These are phyloP conservation scores for Aspergillus sp. DNA, from an alignment of 2,329 filamentous ascomycete genomes.

Conservation along the genomic window DNA sequence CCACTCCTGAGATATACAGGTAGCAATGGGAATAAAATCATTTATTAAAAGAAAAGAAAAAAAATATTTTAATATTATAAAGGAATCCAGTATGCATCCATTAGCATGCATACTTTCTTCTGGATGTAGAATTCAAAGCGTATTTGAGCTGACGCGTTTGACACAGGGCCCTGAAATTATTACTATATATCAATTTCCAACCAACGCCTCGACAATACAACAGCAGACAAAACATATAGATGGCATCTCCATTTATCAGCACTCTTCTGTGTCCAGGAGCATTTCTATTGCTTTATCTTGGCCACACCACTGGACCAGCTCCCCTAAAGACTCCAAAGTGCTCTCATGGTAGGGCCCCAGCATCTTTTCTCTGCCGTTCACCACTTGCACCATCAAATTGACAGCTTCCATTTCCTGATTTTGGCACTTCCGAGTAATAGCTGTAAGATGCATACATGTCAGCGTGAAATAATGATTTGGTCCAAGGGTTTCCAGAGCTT, in stretches of 20 bases:
- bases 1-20: too few species aligned
- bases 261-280: slow-evolving; percentile 4
- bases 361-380: background rate
- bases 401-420: slow-evolving; percentile 4
- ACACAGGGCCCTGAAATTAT: too few species aligned
- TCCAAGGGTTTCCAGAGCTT: slow-evolving; percentile 7
- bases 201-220: too few species aligned
- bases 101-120: too few species aligned
- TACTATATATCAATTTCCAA: too few species aligned
- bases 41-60: too few species aligned
- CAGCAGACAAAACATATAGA: background rate
- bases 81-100: too few species aligned
- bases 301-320: slow-evolving; percentile 6
- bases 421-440: slow-evolving; percentile 4
- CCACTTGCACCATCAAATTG: slow-evolving; percentile 3
- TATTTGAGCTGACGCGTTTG: too few species aligned
- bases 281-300: slow-evolving; percentile 2
- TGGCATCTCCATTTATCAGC: background rate
- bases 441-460: slow-evolving; percentile 1
- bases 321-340: slow-evolving; percentile 3
- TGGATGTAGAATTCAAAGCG: too few species aligned
- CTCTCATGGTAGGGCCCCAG: slow-evolving; percentile 7
- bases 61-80: too few species aligned
- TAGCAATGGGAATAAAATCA: too few species aligned
- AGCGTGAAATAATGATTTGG: slow-evolving; percentile 8